Evolutionary conservation across 202 grass and related monocot genomes (phyloP).

Genomic region (Bolboschoenoplectus hybrid): DNA sequence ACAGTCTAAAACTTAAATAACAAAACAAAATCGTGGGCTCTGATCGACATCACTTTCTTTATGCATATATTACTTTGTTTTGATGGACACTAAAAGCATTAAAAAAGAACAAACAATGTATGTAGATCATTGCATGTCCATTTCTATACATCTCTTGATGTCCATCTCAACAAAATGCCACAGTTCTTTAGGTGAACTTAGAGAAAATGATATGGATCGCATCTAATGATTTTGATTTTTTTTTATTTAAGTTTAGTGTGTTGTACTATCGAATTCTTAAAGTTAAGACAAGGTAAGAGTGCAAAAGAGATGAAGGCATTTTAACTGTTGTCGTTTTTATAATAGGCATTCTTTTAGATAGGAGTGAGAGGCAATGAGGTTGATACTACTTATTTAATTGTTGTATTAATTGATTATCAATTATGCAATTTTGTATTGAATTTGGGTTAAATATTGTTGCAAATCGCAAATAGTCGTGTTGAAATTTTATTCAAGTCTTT

Average conservation of each 20-base stretch:
- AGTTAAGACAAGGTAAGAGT: background rate
- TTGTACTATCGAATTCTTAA: background rate
- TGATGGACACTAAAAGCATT: background rate
- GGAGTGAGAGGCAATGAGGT: background rate
- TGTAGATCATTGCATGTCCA: background rate
- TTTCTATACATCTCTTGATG: background rate
- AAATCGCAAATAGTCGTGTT: background rate
- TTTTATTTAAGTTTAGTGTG: background rate
- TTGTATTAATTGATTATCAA: background rate
- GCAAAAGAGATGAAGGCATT: background rate
- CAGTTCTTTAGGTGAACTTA: background rate
- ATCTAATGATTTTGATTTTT: background rate
- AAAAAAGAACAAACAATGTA: conserved; percentile 1
- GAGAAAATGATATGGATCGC: background rate
- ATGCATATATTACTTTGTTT: background rate
- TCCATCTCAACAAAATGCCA: background rate
- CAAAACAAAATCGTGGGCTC: background rate
- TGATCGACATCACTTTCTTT: background rate
- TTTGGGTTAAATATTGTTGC: background rate
- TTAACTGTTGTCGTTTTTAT: background rate
- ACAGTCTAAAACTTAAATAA: background rate
- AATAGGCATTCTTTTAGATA: background rate
- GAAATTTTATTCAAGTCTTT: background rate
- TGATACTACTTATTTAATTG: background rate
- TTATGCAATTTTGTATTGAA: conserved; percentile 9